These are phyloP conservation scores for Boletus vermiculosoides DNA, from an alignment of 768 basidiomycete genomes.

Conservation along the genomic window DNA sequence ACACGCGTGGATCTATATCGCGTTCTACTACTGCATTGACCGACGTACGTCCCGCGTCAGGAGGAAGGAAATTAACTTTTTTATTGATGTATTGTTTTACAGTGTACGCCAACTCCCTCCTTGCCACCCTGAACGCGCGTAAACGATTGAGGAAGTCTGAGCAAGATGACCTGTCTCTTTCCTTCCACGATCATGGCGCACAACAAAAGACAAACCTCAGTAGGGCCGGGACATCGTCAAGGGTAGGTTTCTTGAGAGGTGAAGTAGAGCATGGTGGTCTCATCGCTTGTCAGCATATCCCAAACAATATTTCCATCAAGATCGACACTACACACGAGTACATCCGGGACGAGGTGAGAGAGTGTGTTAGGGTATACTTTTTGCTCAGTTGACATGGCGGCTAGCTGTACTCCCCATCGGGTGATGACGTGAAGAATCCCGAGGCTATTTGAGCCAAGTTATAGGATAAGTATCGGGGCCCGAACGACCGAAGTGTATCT, in stretches of 20 bases:
- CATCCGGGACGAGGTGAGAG: slow-evolving; percentile 37
- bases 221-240: not conserved
- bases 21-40: slow-evolving; percentile 60
- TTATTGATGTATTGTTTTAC: not conserved
- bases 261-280: not conserved
- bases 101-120: slow-evolving; percentile 62
- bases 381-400: not conserved
- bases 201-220: slow-evolving; percentile 9
- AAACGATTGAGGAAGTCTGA: slow-evolving; percentile 41
- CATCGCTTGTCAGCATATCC: slow-evolving; percentile 15
- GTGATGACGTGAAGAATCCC: slow-evolving; percentile 3
- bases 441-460: not conserved
- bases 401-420: not conserved
- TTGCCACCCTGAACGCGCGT: slow-evolving; percentile 56
- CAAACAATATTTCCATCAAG: slow-evolving; percentile 54
- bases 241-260: not conserved
- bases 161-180: slow-evolving; percentile 10
- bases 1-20: slow-evolving; percentile 52
- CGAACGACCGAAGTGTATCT: not conserved
- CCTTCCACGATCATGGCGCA: slow-evolving; percentile 4
- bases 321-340: slow-evolving; percentile 60
- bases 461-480: not conserved
- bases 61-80: not conserved
- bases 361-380: not conserved
- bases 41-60: slow-evolving; percentile 42